Conservation (phyloP, 2,329 filamentous ascomycete species). For the Scedosporium dehoogii region DNA sequence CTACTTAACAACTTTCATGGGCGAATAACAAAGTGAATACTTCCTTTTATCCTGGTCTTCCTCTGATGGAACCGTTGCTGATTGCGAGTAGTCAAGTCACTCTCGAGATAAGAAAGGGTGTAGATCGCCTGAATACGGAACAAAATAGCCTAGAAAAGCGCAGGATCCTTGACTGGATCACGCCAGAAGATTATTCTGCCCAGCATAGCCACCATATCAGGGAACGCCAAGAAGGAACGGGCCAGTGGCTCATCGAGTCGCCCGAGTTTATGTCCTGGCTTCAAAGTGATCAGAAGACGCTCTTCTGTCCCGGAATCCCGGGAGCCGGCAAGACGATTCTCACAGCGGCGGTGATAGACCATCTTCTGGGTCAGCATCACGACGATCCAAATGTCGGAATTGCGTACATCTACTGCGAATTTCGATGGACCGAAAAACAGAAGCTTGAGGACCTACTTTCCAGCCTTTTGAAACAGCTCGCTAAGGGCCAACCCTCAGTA, state of each 20-base stretch:
- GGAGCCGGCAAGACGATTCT: conserved; percentile 25
- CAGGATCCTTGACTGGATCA: conserved; percentile 27
- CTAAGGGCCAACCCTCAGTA: conserved; percentile 3
- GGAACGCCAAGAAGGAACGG: conserved; percentile 23
- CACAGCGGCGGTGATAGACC: conserved; percentile 10
- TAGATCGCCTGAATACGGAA: background rate
- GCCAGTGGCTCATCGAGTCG: conserved; percentile 30
- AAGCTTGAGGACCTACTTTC: conserved; percentile 14
- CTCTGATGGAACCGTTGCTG: background rate
- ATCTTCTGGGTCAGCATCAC: conserved; percentile 11
- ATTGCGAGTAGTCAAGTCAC: background rate
- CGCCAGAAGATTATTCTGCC: conserved; percentile 19
- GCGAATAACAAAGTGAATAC: background rate
- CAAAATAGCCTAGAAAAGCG: background rate
- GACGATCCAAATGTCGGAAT: conserved; percentile 10
- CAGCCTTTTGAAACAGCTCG: conserved; percentile 23
- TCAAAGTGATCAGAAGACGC: conserved; percentile 10
- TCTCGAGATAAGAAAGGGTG: background rate
- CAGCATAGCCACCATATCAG: conserved; percentile 26
- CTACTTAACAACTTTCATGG: background rate
- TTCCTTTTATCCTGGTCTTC: too few species aligned
- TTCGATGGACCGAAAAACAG: conserved; percentile 16
- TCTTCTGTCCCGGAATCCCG: conserved; percentile 28
- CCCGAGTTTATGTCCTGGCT: conserved; percentile 21
- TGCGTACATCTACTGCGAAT: conserved; percentile 23